Evolutionary conservation across 2,329 filamentous ascomycete genomes (phyloP).

Genomic region (Alternaria triticina): DNA sequence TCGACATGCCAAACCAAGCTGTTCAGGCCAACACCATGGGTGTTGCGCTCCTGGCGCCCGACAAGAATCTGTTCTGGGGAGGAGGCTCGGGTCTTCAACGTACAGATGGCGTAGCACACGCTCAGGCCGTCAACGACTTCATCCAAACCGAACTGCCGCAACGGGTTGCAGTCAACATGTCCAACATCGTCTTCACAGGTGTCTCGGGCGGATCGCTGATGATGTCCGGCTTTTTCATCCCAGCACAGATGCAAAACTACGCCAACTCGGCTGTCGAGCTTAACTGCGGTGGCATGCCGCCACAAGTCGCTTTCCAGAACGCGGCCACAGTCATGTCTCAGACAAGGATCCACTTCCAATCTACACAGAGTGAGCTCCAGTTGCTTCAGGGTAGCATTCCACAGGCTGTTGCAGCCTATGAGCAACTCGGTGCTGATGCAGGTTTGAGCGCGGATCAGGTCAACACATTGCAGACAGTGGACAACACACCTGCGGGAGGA

Average conservation of each 20-base stretch:
- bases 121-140: slow-evolving; percentile 62
- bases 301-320: slow-evolving; percentile 60
- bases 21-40: slow-evolving; percentile 60
- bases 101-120: slow-evolving; percentile 62
- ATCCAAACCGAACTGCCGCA: slow-evolving; percentile 58
- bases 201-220: slow-evolving; percentile 63
- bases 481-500: slow-evolving; percentile 62
- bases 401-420: slow-evolving; percentile 58
- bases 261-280: slow-evolving; percentile 60
- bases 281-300: slow-evolving; percentile 62
- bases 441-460: slow-evolving; percentile 56
- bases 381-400: slow-evolving; percentile 60
- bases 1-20: slow-evolving; percentile 63
- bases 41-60: slow-evolving; percentile 61
- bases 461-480: slow-evolving; percentile 62
- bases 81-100: slow-evolving; percentile 60
- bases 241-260: slow-evolving; percentile 61
- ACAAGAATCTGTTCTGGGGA: slow-evolving; percentile 64
- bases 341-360: slow-evolving; percentile 64
- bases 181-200: slow-evolving; percentile 64
- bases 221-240: slow-evolving; percentile 65
- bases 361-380: slow-evolving; percentile 59
- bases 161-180: slow-evolving; percentile 60
- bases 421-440: slow-evolving; percentile 53
- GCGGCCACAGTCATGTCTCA: slow-evolving; percentile 51